A percentile compares a stretch with the other conserved stretches of the same genome.
phyloP scores from a whole-genome alignment of 2,329 filamentous ascomycete species.

The Aspergillus pseudonomiae region DNA sequence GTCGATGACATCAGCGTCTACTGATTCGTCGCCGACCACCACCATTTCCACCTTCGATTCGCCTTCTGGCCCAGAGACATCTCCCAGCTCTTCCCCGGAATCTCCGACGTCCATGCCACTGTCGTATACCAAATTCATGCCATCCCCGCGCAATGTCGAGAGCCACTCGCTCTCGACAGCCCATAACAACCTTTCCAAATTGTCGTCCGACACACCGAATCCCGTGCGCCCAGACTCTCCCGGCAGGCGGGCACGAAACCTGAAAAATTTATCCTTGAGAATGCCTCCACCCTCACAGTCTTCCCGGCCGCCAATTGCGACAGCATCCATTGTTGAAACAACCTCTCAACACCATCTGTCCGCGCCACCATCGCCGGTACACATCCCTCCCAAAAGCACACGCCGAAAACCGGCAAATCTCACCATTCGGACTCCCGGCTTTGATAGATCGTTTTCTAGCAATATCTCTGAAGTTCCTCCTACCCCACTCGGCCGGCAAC shows the following conservation, averaged over 20 bases:
- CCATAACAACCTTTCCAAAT: slow-evolving; percentile 32
- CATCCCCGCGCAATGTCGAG: slow-evolving; percentile 31
- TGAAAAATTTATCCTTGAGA: slow-evolving; percentile 67
- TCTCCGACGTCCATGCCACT: slow-evolving; percentile 75
- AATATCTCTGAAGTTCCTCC: slow-evolving; percentile 58
- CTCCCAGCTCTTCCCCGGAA: slow-evolving; percentile 88
- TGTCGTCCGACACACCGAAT: slow-evolving; percentile 28
- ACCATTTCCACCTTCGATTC: slow-evolving; percentile 92
- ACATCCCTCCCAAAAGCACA: slow-evolving; percentile 57
- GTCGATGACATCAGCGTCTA: slow-evolving; percentile 69
- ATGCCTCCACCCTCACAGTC: slow-evolving; percentile 53
- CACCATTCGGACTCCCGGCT: slow-evolving; percentile 60
- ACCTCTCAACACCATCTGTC: slow-evolving; percentile 45
- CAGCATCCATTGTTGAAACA: slow-evolving; percentile 52
- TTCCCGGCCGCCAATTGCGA: slow-evolving; percentile 51
- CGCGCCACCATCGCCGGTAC: slow-evolving; percentile 60
- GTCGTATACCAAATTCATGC: slow-evolving; percentile 45
- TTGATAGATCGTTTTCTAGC: slow-evolving; percentile 53
- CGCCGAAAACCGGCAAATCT: slow-evolving; percentile 62
- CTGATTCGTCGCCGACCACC: slow-evolving; percentile 92
- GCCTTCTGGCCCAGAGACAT: slow-evolving; percentile 84
- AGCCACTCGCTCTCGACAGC: slow-evolving; percentile 27
- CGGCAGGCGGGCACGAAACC: slow-evolving; percentile 55
- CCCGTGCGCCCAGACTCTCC: slow-evolving; percentile 45
- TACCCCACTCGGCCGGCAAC: slow-evolving; percentile 58